Base-by-base conservation (phyloP, 371 early-diverging fungal species). In the Paraphysoderma sedebokerense region DNA sequence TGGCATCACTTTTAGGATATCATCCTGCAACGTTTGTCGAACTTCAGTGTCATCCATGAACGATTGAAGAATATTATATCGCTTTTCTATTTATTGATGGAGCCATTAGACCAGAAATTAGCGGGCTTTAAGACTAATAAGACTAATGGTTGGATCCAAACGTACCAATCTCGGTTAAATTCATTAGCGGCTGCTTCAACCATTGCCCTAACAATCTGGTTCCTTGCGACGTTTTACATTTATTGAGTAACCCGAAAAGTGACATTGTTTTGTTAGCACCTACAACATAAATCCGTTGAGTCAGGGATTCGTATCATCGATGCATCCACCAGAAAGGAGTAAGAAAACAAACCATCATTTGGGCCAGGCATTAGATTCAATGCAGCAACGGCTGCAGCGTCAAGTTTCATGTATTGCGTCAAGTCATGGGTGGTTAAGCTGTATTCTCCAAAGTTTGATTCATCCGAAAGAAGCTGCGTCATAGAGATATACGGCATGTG, bases 171-270 rank as follows among this genome's bases (percentile, higher is more conserved):
- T 76, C 81, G 6, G 57, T 53, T 6, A 81, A 19, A 29, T 77
- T 71, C 56, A 92, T 64, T 3, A 92, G 66, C 5, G 98, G 98
- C 55, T 95, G 96, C 51, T 85, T 89, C 27, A 97, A 57, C 95
- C 96, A 97, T 58, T 87, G 88, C 12, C 74, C 70, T 20, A 95
- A 64, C 52, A 93, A 55, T 3, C 95, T 69, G 17, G 82, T 70
- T 0, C 98, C 98, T 56, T 91, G 92, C 0, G 82, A 62, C 4
- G 98, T 97, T 47, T 78, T 76, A 66, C 92, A 91, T 48, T 82
- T 69, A 63, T 93, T 87, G 35, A 97, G 63, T 35, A 92, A 62
- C 0, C 92, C 90, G 49, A 74, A 86, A 17, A 93, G 59, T 54
- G 76, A 82, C 76, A 82, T 81, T 8, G 74, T 75, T 55, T 81